phyloP scores from a whole-genome alignment of 371 early-diverging fungal genomes.

The Cokeromyces recurvatus region DNA sequence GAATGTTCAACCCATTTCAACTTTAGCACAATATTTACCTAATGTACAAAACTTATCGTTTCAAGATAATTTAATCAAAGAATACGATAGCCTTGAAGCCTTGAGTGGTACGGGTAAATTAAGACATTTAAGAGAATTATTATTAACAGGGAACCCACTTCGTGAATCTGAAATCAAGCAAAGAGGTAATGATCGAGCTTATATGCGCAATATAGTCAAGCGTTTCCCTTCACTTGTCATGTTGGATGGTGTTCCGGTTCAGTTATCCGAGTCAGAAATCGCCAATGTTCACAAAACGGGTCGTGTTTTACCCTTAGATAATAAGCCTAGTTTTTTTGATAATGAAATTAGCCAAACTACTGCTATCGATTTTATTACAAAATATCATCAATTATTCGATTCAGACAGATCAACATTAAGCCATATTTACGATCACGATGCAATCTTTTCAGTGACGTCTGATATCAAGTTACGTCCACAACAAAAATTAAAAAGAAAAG shows the following conservation, averaged over 20 bases:
- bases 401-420: conserved; percentile 15
- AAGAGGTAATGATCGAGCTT: conserved; percentile 41
- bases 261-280: conserved; percentile 21
- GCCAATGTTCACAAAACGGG: conserved; percentile 25
- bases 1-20: conserved; percentile 48
- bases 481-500: conserved; percentile 26
- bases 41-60: conserved; percentile 54
- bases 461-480: conserved; percentile 22
- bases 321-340: conserved; percentile 30
- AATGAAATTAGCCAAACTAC: conserved; percentile 21
- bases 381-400: conserved; percentile 30
- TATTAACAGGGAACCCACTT: conserved; percentile 52
- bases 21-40: conserved; percentile 47
- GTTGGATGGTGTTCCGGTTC: conserved; percentile 39
- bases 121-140: conserved; percentile 42
- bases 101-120: conserved; percentile 50
- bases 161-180: conserved; percentile 40
- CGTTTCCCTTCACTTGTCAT: conserved; percentile 52
- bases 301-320: conserved; percentile 26
- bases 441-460: conserved; percentile 31
- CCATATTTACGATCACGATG: conserved; percentile 20
- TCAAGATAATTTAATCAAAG: conserved; percentile 46
- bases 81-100: conserved; percentile 44
- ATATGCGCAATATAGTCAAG: conserved; percentile 32
- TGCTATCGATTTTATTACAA: conserved; percentile 24